A percentile compares a stretch with the other conserved stretches of the same genome.
Evolutionary conservation across 306 rosid genomes (phyloP).

Genomic region (Astragalus glycyphyllos): DNA sequence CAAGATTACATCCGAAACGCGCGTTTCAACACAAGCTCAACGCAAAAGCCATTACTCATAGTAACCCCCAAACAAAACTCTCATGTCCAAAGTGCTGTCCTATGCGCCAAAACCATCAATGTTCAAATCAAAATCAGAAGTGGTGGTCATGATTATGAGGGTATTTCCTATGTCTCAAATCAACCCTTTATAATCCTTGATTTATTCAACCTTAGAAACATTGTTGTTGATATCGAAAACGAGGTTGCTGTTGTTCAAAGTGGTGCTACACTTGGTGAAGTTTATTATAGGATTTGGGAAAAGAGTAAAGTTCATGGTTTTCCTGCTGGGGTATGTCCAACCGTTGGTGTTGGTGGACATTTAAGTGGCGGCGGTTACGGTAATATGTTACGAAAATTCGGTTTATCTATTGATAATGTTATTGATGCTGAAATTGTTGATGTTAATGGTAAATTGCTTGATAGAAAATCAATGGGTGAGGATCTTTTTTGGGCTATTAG

Average conservation of each 20-base stretch:
- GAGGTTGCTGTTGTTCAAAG: conserved; percentile 37
- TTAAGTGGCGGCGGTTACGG: conserved; percentile 54
- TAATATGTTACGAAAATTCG: conserved; percentile 44
- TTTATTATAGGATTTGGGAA: conserved; percentile 47
- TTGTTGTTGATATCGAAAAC: conserved; percentile 34
- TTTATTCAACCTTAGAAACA: conserved; percentile 36
- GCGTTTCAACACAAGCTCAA: conserved; percentile 48
- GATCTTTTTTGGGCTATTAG: conserved; percentile 49
- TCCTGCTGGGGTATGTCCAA: conserved; percentile 56
- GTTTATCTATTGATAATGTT: conserved; percentile 40
- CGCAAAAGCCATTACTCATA: conserved; percentile 44
- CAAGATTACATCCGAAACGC: conserved; percentile 51
- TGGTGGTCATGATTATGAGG: conserved; percentile 58
- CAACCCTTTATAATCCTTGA: conserved; percentile 49
- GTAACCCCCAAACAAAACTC: conserved; percentile 39
- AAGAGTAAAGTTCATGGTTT: conserved; percentile 52
- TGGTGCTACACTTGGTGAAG: conserved; percentile 50
- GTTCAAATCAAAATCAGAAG: conserved; percentile 47
- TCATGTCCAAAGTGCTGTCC: conserved; percentile 43
- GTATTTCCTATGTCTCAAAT: conserved; percentile 39
- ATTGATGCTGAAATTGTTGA: conserved; percentile 49
- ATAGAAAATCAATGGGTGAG: conserved; percentile 49
- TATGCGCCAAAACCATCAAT: conserved; percentile 32
- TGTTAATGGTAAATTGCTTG: conserved; percentile 39
- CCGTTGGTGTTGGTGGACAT: conserved; percentile 56